Evolutionary conservation across 148 eudicot species (phyloP), one percentile per base, ranked within the genome.

Genomic region (Selenicereus undatus): DNA sequence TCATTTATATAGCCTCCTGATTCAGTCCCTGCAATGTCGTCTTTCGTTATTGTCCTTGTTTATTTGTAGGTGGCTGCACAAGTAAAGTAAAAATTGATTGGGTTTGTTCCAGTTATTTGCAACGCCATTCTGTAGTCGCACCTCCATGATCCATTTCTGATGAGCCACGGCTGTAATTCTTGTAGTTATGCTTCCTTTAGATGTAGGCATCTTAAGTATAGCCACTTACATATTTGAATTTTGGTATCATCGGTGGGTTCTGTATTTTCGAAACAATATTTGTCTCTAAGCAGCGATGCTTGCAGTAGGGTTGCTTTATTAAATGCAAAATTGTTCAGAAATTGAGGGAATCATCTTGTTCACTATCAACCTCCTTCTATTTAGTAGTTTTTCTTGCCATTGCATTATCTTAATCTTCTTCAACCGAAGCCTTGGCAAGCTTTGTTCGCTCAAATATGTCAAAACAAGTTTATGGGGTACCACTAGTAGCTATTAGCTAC

Each of bases 21-120:
- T 35, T 58, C 35, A 54, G 24, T 36, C 27, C 32, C 51, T 12
- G 12, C 73, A 43, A 11, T 58, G 74, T 75, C 74, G 73, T 64
- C 74, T 43, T 81, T 74, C 64, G 17, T 80, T 75, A 18, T 65
- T 81, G 48, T 66, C 66, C 64, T 76, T 81, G 36, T 81, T 35
- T 52, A 75, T 81, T 73, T 45, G 20, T 81, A 81, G 79, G 79
- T 81, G 68, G 68, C 66, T 50, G 83, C 75, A 6, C 58, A 21
- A 81, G 51, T 75, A 81, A 81, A 48, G 32, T 18, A 18, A 54
- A 64, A 54, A 68, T 14, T 76, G 69, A 39, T 81, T 30, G 69
- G 69, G 29, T 81, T 76, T 76, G 58, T 69, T 36, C 80, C 79
- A 76, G 83, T 76, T 69, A 76, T 39, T 12, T 52, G 43, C 42